Percentiles rank a stretch among this genome's conserved stretches.
These are phyloP conservation scores for Abrus precatorius DNA, from an alignment of 306 rosid species.

Conservation along the genomic window DNA sequence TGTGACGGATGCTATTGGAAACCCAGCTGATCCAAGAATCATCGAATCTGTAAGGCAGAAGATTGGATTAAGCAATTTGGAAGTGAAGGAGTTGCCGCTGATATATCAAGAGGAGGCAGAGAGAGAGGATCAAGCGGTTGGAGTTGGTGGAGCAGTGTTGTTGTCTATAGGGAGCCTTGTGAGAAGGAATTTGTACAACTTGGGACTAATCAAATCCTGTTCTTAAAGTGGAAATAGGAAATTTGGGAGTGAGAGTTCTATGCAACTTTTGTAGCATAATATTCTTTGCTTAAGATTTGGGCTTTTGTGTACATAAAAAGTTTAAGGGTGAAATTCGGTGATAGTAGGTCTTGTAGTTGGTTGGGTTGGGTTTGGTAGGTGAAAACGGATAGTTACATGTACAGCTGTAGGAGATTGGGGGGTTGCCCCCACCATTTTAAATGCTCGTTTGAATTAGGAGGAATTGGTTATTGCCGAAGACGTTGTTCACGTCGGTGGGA, in stretches of 20 bases:
- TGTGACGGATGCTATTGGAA: constrained; percentile 82
- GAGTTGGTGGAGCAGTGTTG: constrained; percentile 91
- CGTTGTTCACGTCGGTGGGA: constrained; percentile 37
- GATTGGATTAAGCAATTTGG: constrained; percentile 73
- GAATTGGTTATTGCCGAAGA: constrained; percentile 39
- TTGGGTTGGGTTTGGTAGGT: constrained; percentile 73
- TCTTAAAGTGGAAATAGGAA: constrained; percentile 51
- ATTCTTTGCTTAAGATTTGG: constrained; percentile 77
- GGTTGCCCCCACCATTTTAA: constrained; percentile 49
- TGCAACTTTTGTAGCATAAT: constrained; percentile 46
- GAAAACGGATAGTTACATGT: constrained; percentile 42
- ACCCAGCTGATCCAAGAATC: constrained; percentile 62
- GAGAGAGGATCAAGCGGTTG: constrained; percentile 67
- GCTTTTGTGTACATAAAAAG: constrained; percentile 70
- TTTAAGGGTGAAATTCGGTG: constrained; percentile 59
- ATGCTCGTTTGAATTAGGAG: constrained; percentile 46
- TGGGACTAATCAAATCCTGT: constrained; percentile 86
- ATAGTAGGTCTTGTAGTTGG: constrained; percentile 56
- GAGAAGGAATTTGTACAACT: constrained; percentile 83
- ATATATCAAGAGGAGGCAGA: constrained; percentile 54
- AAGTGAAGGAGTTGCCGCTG: constrained; percentile 81
- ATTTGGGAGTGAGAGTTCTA: constrained; percentile 33
- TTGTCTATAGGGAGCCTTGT: constrained; percentile 87
- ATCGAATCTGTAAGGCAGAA: constrained; percentile 78
- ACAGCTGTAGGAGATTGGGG: constrained; percentile 35